Evolutionary conservation across 1,284 basidiomycete genomes (phyloP).

Genomic region (Cystobasidium pallidum): DNA sequence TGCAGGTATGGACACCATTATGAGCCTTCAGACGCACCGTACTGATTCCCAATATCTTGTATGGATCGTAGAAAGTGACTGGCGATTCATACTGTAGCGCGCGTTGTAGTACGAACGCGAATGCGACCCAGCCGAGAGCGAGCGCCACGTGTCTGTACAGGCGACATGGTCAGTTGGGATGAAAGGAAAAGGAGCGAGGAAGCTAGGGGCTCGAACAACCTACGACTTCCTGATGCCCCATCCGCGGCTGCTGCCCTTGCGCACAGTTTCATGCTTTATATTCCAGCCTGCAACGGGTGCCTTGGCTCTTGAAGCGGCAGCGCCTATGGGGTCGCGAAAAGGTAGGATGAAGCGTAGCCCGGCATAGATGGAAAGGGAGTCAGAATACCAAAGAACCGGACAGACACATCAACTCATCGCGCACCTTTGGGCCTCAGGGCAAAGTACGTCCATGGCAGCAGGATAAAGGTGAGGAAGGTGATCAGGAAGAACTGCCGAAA

Average conservation of each 20-base stretch:
- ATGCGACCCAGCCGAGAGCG: conserved; percentile 58
- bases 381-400: no score
- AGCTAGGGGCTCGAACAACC: not conserved
- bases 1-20: no score
- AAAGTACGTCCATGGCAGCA: conserved; percentile 51
- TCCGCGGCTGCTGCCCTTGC: conserved; percentile 20
- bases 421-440: conserved; percentile 45
- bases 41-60: conserved; percentile 84
- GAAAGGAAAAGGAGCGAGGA: not conserved
- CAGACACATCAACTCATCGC: not conserved
- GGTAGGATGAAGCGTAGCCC: conserved; percentile 13
- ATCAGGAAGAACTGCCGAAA: conserved; percentile 52
- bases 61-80: conserved; percentile 86
- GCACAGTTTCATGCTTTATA: conserved; percentile 47
- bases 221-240: conserved; percentile 22
- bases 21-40: conserved; percentile 65
- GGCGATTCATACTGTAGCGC: conserved; percentile 57
- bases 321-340: conserved; percentile 23
- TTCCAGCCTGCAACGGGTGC: conserved; percentile 52
- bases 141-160: conserved; percentile 48
- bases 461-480: conserved; percentile 51
- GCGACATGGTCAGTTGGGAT: not conserved
- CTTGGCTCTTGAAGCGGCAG: conserved; percentile 44
- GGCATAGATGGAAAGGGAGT: not conserved
- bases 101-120: conserved; percentile 54